phyloP scores from a whole-genome alignment of 2,329 filamentous ascomycete species.

The Trichoderma sp. region DNA sequence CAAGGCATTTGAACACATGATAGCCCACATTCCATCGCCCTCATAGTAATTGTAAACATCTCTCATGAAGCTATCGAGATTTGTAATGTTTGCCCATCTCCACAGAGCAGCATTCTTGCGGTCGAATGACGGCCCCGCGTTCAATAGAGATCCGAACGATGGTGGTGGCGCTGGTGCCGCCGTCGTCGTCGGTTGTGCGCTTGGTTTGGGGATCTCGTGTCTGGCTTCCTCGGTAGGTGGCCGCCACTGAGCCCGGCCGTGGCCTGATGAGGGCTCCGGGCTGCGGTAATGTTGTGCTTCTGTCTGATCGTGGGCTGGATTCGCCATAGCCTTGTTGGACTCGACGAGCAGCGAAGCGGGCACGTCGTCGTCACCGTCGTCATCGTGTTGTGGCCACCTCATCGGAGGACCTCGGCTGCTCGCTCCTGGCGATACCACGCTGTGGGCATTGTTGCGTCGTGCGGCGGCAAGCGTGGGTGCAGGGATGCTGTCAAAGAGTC shows the following conservation, averaged over 20 bases:
- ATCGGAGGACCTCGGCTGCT: conserved; percentile 14
- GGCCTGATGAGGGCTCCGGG: conserved; percentile 29
- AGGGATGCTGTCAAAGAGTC: conserved; percentile 54
- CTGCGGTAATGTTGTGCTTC: conserved; percentile 11
- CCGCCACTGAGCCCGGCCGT: conserved; percentile 58
- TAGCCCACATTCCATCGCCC: conserved; percentile 82
- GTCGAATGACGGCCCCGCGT: conserved; percentile 36
- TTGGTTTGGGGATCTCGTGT: conserved; percentile 45
- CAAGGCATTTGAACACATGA: conserved; percentile 69
- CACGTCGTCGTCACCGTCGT: conserved; percentile 61
- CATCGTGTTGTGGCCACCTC: conserved; percentile 42
- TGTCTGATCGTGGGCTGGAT: conserved; percentile 27
- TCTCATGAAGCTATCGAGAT: conserved; percentile 82
- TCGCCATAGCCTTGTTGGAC: conserved; percentile 39
- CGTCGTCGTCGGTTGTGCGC: conserved; percentile 19
- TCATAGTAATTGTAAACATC: conserved; percentile 86
- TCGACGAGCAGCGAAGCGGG: conserved; percentile 65
- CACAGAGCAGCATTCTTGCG: conserved; percentile 77
- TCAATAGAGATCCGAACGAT: conserved; percentile 34
- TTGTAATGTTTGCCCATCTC: conserved; percentile 89
- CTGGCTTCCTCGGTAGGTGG: conserved; percentile 53
- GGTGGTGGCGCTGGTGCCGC: neutral
- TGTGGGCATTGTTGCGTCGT: conserved; percentile 50
- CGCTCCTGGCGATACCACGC: conserved; percentile 30
- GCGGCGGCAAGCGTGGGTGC: conserved; percentile 47